phyloP scores from a whole-genome alignment of 257 asterid species.

The Solanum verrucosum region DNA sequence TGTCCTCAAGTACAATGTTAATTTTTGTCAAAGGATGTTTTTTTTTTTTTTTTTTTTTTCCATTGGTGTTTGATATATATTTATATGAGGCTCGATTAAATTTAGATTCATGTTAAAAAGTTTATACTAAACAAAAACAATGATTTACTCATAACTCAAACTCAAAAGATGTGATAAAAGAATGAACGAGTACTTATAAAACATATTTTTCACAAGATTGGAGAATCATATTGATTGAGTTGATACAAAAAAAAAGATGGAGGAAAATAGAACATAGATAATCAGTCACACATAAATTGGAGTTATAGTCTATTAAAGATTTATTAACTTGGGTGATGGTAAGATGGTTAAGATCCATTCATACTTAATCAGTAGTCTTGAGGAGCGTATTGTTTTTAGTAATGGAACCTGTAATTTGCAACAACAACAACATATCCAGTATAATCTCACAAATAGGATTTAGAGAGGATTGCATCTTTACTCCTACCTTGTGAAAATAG shows the following conservation, averaged over 20 bases:
- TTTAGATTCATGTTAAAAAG: neutral
- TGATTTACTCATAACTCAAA: neutral
- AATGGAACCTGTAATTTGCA: fast-evolving
- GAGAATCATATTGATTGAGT: neutral
- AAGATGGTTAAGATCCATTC: neutral
- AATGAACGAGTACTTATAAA: neutral
- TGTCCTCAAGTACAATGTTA: neutral
- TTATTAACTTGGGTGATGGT: neutral
- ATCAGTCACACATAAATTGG: neutral
- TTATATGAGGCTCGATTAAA: neutral
- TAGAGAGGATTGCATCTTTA: neutral
- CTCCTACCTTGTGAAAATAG: neutral
- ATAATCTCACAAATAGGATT: fast-evolving
- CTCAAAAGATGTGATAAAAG: neutral
- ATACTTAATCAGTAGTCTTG: neutral
- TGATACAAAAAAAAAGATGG: neutral
- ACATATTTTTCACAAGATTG: neutral
- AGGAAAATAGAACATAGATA: neutral
- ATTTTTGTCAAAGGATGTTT: neutral
- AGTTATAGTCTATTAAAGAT: neutral
- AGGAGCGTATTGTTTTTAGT: neutral
- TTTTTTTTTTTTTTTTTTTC: neutral
- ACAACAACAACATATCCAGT: neutral
- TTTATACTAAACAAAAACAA: neutral
- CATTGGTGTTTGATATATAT: neutral